These are phyloP conservation scores for Monilinia aucupariae DNA, from an alignment of 2,329 filamentous ascomycete genomes.

Conservation along the genomic window DNA sequence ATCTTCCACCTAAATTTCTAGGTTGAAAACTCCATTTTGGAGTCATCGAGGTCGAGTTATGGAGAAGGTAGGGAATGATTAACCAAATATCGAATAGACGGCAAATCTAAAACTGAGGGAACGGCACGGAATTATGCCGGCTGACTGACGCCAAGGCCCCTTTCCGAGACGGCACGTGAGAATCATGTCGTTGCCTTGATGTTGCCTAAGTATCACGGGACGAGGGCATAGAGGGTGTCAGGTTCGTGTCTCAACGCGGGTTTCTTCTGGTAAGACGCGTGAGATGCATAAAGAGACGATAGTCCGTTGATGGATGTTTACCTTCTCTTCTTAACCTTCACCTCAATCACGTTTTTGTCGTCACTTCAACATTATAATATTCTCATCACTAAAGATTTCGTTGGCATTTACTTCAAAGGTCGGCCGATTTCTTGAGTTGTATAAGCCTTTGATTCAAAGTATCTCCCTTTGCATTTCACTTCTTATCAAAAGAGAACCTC, in stretches of 20 bases:
- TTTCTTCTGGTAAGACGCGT: background rate
- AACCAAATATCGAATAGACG: too few relatives aligned
- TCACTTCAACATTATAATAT: background rate
- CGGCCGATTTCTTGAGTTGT: background rate
- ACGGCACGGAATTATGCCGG: background rate
- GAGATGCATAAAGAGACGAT: background rate
- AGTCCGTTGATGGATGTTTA: background rate
- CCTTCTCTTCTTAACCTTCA: background rate
- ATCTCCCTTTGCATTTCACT: background rate
- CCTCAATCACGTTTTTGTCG: background rate
- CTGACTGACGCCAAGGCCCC: background rate
- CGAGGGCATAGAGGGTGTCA: background rate
- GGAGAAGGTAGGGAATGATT: background rate
- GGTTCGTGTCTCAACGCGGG: background rate
- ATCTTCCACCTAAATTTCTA: background rate
- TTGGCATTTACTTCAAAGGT: background rate
- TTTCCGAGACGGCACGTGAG: background rate
- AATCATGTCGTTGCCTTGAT: constrained; percentile 2
- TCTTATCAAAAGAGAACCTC: background rate
- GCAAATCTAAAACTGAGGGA: background rate
- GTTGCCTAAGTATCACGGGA: constrained; percentile 11
- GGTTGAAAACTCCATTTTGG: background rate
- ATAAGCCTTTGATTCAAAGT: background rate
- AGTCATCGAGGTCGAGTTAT: background rate
- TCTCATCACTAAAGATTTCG: too few relatives aligned